Conservation (phyloP, 1,284 basidiomycete genomes). For the Meira miltonrushii region DNA sequence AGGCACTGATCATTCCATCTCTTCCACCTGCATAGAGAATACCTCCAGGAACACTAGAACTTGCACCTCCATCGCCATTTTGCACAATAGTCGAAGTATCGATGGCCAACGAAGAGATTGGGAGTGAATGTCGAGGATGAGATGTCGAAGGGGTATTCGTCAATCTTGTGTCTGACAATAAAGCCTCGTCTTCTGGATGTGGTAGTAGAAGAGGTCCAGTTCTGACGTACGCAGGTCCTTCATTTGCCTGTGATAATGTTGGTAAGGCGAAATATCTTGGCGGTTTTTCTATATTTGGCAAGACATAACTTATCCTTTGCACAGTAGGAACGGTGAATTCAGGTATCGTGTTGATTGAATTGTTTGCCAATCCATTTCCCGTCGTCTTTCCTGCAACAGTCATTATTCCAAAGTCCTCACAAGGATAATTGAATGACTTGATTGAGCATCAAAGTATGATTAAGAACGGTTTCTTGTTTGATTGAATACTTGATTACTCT, state of each 20-base stretch:
- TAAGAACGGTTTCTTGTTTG: too few species aligned
- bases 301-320: conserved; percentile 7
- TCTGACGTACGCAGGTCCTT: background rate
- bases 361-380: too few species aligned
- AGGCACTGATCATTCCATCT: conserved; percentile 83
- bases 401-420: too few species aligned
- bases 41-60: conserved; percentile 63
- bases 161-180: background rate
- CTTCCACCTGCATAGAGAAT: conserved; percentile 89
- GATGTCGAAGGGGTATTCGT: background rate
- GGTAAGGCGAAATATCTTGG: background rate
- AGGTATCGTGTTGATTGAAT: too few species aligned
- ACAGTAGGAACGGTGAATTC: background rate
- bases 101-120: conserved; percentile 44
- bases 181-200: background rate
- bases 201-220: background rate
- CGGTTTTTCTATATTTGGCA: conserved; percentile 4
- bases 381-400: too few species aligned
- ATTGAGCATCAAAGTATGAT: too few species aligned
- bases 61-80: conserved; percentile 7
- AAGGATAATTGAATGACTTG: too few species aligned
- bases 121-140: conserved; percentile 42
- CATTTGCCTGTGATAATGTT: background rate
- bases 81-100: conserved; percentile 34
- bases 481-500: too few species aligned